Evolutionary conservation across 106 monocot genomes (phyloP).

Genomic region (Platanthera guangdongensis): DNA sequence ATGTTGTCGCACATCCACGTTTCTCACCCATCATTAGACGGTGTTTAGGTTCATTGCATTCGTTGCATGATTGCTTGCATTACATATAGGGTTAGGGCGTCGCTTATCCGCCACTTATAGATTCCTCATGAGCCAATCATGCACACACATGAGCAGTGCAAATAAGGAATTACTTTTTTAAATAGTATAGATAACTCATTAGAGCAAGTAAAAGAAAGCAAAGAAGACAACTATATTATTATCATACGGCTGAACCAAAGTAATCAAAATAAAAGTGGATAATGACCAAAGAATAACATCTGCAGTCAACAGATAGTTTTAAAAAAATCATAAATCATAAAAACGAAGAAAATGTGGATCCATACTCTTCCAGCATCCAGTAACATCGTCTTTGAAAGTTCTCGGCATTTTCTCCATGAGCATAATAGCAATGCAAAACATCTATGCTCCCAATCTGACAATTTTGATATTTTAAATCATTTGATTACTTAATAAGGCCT

Average conservation of each 20-base stretch:
- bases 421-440: slow-evolving; percentile 96
- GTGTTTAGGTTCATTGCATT: no score
- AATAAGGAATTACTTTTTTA: no score
- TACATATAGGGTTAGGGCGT: no score
- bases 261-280: neutral
- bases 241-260: neutral
- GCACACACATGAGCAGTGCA: no score
- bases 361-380: slow-evolving; percentile 91
- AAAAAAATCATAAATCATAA: neutral
- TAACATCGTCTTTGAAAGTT: slow-evolving; percentile 88
- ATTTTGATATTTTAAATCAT: neutral
- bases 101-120: no score
- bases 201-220: neutral
- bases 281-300: neutral
- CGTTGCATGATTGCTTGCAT: no score
- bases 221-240: neutral
- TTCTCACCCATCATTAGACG: no score
- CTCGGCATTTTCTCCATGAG: slow-evolving; percentile 84
- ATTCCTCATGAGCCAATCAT: no score
- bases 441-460: slow-evolving; percentile 78
- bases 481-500: neutral
- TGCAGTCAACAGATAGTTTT: neutral
- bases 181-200: neutral
- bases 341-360: neutral
- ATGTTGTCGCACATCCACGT: no score